Evolutionary conservation across 345 rosid species (phyloP), one percentile per base, ranked within the genome.

Genomic region (Eucalyptus globulus): DNA sequence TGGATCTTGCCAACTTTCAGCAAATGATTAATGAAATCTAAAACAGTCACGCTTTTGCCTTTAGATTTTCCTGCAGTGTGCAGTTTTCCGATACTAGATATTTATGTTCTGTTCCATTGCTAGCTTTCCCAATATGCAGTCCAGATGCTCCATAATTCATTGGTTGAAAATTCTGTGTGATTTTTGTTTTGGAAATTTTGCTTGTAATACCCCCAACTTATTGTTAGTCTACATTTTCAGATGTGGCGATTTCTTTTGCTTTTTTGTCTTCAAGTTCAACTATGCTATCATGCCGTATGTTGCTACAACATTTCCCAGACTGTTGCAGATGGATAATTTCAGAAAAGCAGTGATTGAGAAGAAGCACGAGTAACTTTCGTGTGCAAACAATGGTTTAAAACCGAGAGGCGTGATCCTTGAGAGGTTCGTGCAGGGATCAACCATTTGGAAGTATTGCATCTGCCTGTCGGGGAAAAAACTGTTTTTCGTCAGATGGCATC

Each of bases 401-500:
- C 56, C 10, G 9, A 53, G 56, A 2, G 24, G 56, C 24, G 4
- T 53, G 56, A 53, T 53, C 10, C 56, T 1, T 53, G 56, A 53
- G 24, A 2, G 56, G 24, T 53, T 53, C 56, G 5, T 49, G 51
- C 51, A 16, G 56, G 56, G 58, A 53, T 19, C 58, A 53, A 19
- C 11, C 24, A 19, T 53, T 53, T 53, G 58, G 58, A 53, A 53
- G 1, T 53, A 53, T 53, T 53, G 58, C 58, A 53, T 53, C 58
- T 19, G 54, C 54, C 0, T 50, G 58, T 19, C 24, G 2, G 58
- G 10, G 24, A 53, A 2, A 53, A 53, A 19, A 53, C 24, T 1
- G 58, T 53, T 53, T 19, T 53, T 19, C 0, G 24, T 53, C 58
- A 19, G 0, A 19, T 3, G 11, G 58, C 58, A 53, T 53, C 24